Evolutionary conservation across 768 basidiomycete species (phyloP), one percentile per base, ranked within the genome.

Genomic region (Leccinum disarticulatum): DNA sequence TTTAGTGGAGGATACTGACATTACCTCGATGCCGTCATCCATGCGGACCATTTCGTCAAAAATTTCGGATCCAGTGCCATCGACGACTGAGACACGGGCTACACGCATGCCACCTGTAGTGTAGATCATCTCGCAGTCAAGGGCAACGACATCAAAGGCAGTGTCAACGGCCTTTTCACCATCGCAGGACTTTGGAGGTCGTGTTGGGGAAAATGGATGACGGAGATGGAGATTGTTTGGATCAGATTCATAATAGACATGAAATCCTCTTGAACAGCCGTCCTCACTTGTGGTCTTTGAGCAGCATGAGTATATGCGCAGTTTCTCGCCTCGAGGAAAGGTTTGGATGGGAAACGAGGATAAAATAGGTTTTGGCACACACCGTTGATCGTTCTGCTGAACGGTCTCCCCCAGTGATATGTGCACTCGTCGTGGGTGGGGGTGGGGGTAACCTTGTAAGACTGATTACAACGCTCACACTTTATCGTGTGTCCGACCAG

Each of bases 81-180:
- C 90, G 2, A 98, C 85, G 7, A 96, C 84, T 0, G 95, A 97
- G 2, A 97, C 87, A 4, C 97, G 84, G 3, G 94, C 96, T 4
- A 97, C 85, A 22, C 89, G 87, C 82, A 93, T 85, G 0, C 97
- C 97, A 5, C 90, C 91, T 0, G 95, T 98, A 0, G 93, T 91
- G 76, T 95, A 94, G 9, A 98, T 81, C 91, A 98, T 94, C 74
- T 99, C 97, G 69, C 97, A 98, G 72, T 99, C 97, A 53, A 98
- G 78, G 0, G 93, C 93, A 6, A 87, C 91, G 4, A 98, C 83
- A 58, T 95, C 91, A 49, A 93, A 75, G 1, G 82, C 77, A 2
- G 76, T 72, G 54, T 77, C 76, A 1, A 67, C 49, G 55, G 55
- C 9, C 15, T 35, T 25, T 22, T 57, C 48, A 9, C n/a, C 57